Evolutionary conservation across 352 stramenopile species (phyloP).

Genomic region (Lagenidium giganteum): DNA sequence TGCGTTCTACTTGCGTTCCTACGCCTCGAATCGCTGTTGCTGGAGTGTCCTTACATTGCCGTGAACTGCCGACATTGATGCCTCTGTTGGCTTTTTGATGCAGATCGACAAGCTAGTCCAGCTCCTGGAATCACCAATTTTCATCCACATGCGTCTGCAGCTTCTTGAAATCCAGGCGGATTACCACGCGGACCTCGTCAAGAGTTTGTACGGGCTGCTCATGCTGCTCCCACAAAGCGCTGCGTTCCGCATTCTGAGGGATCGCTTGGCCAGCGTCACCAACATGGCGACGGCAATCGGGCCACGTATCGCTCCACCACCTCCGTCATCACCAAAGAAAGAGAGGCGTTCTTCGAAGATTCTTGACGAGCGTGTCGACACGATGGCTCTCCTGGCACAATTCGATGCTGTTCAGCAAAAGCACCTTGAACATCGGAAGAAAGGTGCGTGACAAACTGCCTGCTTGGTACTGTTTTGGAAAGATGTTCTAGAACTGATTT

Average conservation of each 20-base stretch:
- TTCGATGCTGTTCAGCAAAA: constrained; percentile 59
- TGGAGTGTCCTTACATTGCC: too few species aligned
- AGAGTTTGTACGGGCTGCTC: constrained; percentile 95
- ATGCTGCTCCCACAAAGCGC: constrained; percentile 94
- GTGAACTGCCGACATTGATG: constrained; percentile 84
- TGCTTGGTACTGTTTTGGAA: not conserved
- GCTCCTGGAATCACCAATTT: constrained; percentile 97
- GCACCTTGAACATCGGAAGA: constrained; percentile 49
- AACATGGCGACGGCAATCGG: constrained; percentile 75
- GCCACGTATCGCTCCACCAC: constrained; percentile 61
- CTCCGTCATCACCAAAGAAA: constrained; percentile 23
- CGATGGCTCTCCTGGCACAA: constrained; percentile 41
- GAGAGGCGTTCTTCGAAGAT: too few species aligned
- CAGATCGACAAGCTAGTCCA: constrained; percentile 99
- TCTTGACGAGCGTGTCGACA: constrained; percentile 33
- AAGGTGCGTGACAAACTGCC: too few species aligned
- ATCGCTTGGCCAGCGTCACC: constrained; percentile 70
- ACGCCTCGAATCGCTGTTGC: constrained; percentile 34
- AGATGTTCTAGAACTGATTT: too few species aligned
- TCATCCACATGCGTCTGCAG: constrained; percentile 96
- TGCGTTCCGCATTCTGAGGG: constrained; percentile 64
- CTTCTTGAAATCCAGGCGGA: constrained; percentile 93
- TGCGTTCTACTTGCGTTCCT: not conserved
- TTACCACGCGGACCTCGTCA: constrained; percentile 92
- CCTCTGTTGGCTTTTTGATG: constrained; percentile 96